Evolutionary conservation across 441 rosid genomes (phyloP).

Genomic region (Populus hybrid): DNA sequence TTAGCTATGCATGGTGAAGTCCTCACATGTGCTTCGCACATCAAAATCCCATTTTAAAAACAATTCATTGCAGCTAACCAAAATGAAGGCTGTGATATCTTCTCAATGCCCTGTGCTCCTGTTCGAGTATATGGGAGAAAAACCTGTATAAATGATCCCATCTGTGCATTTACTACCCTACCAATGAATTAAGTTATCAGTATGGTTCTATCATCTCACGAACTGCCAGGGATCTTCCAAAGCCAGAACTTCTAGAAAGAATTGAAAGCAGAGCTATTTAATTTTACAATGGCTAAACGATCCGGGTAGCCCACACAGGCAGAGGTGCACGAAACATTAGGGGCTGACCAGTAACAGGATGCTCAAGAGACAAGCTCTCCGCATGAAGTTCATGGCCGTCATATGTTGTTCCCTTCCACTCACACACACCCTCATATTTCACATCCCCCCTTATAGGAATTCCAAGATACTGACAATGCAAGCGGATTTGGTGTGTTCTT

Average conservation of each 20-base stretch:
- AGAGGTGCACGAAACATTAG: conserved; percentile 52
- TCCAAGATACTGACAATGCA: conserved; percentile 91
- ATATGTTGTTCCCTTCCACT: conserved; percentile 54
- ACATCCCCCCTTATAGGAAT: conserved; percentile 85
- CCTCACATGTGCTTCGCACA: too few relatives aligned
- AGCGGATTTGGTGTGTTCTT: conserved; percentile 89
- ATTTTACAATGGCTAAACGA: conserved; percentile 17
- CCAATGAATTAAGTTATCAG: not conserved
- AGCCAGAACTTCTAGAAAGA: conserved; percentile 3
- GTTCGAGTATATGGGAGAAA: not conserved
- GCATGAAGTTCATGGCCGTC: conserved; percentile 85
- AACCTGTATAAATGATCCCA: not conserved
- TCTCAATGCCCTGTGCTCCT: not conserved
- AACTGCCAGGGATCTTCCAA: not conserved
- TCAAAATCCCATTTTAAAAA: not conserved
- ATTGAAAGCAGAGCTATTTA: not conserved
- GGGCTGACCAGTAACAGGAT: conserved; percentile 52
- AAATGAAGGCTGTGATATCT: not conserved
- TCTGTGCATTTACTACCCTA: not conserved
- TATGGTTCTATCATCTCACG: not conserved
- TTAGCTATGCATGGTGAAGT: not conserved
- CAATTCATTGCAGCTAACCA: not conserved
- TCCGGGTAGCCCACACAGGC: conserved; percentile 59
- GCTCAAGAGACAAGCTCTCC: conserved; percentile 73
- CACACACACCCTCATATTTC: conserved; percentile 75